Percentiles rank a stretch among this genome's conserved stretches.
phyloP scores from a whole-genome alignment of 257 asterid species.

The Verbena officinalis region DNA sequence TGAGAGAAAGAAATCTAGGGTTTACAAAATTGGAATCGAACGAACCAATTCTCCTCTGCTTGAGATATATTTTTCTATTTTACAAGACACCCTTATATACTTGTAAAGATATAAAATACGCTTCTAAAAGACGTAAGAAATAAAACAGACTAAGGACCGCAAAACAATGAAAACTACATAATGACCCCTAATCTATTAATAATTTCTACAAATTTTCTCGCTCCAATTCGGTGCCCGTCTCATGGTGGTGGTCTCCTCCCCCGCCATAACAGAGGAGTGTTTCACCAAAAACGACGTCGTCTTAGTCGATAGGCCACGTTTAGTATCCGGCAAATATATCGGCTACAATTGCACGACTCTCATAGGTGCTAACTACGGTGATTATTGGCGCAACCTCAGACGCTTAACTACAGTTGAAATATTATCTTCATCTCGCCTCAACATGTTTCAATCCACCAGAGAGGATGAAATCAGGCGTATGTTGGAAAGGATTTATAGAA shows the following conservation, averaged over 20 bases:
- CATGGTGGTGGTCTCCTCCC: conserved; percentile 31
- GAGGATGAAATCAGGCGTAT: conserved; percentile 9
- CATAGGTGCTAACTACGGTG: not conserved
- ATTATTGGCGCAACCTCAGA: conserved; percentile 19
- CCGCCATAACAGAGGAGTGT: conserved; percentile 30
- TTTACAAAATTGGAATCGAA: too few relatives aligned
- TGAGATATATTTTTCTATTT: too few relatives aligned
- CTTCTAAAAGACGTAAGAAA: too few relatives aligned
- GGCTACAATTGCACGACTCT: conserved; percentile 8
- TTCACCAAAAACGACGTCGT: conserved; percentile 31
- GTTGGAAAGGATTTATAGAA: not conserved
- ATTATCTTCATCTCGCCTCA: conserved; percentile 17
- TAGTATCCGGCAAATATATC: not conserved
- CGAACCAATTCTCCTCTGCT: too few relatives aligned
- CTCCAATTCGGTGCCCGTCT: conserved; percentile 25
- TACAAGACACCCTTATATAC: too few relatives aligned
- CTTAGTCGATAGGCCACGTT: conserved; percentile 28
- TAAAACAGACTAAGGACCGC: too few relatives aligned
- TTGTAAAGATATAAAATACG: too few relatives aligned
- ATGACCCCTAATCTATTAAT: too few relatives aligned
- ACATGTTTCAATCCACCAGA: not conserved
- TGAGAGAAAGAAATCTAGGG: too few relatives aligned
- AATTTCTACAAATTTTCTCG: too few relatives aligned
- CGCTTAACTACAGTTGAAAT: not conserved
- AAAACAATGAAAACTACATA: too few relatives aligned